Percentiles rank a stretch among this genome's conserved stretches.
Evolutionary conservation across 1,284 basidiomycete genomes (phyloP).

Genomic region (Malassezia vespertilionis): DNA sequence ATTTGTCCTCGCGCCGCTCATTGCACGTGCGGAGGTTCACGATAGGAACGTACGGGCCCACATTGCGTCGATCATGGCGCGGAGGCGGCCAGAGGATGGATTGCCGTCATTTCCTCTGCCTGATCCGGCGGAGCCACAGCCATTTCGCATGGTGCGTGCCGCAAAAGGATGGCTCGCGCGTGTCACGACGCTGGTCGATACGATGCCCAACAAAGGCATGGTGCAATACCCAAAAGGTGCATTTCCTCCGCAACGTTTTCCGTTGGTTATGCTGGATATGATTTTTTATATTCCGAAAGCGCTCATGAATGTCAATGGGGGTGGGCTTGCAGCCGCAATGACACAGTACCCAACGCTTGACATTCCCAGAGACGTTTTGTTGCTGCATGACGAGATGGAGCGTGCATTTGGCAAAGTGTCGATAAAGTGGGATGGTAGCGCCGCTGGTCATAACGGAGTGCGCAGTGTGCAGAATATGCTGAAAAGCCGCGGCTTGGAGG

Average conservation of each 20-base stretch:
- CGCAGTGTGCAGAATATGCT: conserved; percentile 10
- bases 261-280: conserved; percentile 5
- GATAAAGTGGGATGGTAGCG: conserved; percentile 11
- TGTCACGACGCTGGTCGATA: conserved; percentile 11
- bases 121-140: background rate
- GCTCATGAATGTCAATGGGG: conserved; percentile 15
- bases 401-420: conserved; percentile 14
- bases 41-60: conserved; percentile 1
- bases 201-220: conserved; percentile 5
- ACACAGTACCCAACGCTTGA: background rate
- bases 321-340: conserved; percentile 1
- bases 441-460: conserved; percentile 17
- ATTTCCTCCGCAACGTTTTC: background rate
- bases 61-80: background rate
- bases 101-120: conserved; percentile 1
- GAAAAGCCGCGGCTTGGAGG: background rate
- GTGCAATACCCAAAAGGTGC: too few relatives aligned
- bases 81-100: background rate
- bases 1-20: conserved; percentile 4
- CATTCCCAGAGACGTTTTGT: conserved; percentile 1
- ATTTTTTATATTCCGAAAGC: conserved; percentile 10
- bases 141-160: background rate
- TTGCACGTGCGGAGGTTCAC: background rate
- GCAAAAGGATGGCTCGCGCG: conserved; percentile 12
- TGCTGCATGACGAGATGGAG: conserved; percentile 15